Conservation (phyloP, 176 grass and related monocot species). For the Thinopyrum elongatum region DNA sequence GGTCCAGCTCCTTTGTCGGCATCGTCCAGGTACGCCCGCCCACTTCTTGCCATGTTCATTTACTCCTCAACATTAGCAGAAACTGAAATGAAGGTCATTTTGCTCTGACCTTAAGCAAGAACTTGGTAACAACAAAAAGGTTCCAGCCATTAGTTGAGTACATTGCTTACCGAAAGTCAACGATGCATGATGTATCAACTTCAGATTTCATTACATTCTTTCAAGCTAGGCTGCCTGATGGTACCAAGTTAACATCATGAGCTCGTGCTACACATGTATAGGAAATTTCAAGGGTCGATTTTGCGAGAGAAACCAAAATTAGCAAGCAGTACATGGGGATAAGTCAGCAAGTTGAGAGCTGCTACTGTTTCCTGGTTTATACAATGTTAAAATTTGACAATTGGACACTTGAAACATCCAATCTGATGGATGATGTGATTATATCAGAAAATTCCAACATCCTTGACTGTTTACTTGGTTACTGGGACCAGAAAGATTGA, state of each 20-base stretch:
- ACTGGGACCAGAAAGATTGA: not conserved
- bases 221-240: not conserved
- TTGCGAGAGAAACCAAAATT: not conserved
- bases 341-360: not conserved
- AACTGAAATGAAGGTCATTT: not conserved
- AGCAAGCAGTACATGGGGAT: not conserved
- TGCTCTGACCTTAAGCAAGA: constrained; percentile 8
- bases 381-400: not conserved
- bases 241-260: not conserved
- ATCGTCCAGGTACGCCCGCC: constrained; percentile 67
- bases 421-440: not conserved
- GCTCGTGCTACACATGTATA: not conserved
- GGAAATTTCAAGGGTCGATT: not conserved
- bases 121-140: not conserved
- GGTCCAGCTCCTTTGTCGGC: constrained; percentile 85
- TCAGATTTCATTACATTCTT: not conserved
- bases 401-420: not conserved
- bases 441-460: not conserved
- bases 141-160: not conserved
- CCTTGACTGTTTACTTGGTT: not conserved
- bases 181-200: not conserved
- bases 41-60: not conserved
- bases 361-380: not conserved
- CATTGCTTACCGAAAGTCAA: constrained; percentile 10
- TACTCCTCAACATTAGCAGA: not conserved